Conservation (phyloP, 139 green algal species). For the Chlamydomonas sp. region DNA sequence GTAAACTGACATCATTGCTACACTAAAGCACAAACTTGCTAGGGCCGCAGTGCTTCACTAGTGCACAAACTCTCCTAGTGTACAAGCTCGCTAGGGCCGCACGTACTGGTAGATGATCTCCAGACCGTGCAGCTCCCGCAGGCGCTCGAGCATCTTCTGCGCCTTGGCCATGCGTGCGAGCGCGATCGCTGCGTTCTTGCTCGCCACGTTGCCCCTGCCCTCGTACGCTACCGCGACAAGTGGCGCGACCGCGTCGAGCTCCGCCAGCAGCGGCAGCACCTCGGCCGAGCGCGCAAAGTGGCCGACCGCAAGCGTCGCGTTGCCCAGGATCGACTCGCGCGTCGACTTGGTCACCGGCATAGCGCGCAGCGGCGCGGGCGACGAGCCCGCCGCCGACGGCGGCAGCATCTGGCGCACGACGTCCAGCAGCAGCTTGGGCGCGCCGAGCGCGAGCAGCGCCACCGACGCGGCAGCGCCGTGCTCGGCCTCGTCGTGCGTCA, state of each 20-base stretch:
- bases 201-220: slow-evolving; percentile 26
- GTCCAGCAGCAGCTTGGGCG: slow-evolving; percentile 13
- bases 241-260: slow-evolving; percentile 26
- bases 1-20: too few species aligned
- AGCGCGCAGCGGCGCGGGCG: background rate
- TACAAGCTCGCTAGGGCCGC: too few species aligned
- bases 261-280: slow-evolving; percentile 12
- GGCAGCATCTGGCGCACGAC: background rate
- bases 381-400: background rate
- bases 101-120: slow-evolving; percentile 55
- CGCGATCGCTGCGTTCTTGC: slow-evolving; percentile 58
- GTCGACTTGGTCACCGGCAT: background rate
- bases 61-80: too few species aligned
- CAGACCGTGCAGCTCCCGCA: slow-evolving; percentile 56
- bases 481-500: slow-evolving; percentile 9
- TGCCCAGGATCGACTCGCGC: slow-evolving; percentile 30
- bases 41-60: too few species aligned
- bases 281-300: slow-evolving; percentile 19
- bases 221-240: slow-evolving; percentile 42
- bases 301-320: slow-evolving; percentile 32
- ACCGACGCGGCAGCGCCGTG: background rate
- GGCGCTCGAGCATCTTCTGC: slow-evolving; percentile 26
- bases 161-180: slow-evolving; percentile 48
- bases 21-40: too few species aligned
- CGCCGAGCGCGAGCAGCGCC: slow-evolving; percentile 8